phyloP scores from a whole-genome alignment of 129 eudicot species.

The Ambrosia trifida region DNA sequence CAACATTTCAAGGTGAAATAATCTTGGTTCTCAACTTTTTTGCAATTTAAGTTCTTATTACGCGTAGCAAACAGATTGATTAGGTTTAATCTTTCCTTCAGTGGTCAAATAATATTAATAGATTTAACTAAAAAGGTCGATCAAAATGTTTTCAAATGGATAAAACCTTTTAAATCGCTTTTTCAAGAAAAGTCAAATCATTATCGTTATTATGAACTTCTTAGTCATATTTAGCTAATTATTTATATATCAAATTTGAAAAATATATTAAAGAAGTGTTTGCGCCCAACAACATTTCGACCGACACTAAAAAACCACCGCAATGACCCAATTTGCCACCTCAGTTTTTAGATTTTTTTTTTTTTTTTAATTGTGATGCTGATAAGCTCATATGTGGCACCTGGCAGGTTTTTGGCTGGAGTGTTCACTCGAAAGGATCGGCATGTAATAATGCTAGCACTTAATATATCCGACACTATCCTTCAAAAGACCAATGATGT shows the following conservation, averaged over 20 bases:
- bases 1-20: constrained; percentile 81
- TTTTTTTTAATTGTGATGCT: neutral
- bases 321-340: neutral
- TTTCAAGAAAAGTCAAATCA: neutral
- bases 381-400: constrained; percentile 4
- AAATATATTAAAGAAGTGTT: neutral
- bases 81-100: neutral
- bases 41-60: neutral
- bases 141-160: neutral
- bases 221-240: constrained; percentile 3
- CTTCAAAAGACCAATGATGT: constrained; percentile 59
- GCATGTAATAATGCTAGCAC: constrained; percentile 69
- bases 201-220: neutral
- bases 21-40: constrained; percentile 8
- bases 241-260: neutral
- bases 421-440: constrained; percentile 76
- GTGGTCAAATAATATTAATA: neutral
- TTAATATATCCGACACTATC: constrained; percentile 70
- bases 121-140: neutral
- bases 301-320: neutral
- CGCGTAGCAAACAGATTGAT: neutral
- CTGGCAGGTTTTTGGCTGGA: constrained; percentile 88
- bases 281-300: neutral
- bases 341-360: neutral
- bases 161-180: neutral